A percentile compares a stretch with the other conserved stretches of the same genome.
phyloP scores from a whole-genome alignment of 768 basidiomycete genomes.

The Russula ochroleuca region DNA sequence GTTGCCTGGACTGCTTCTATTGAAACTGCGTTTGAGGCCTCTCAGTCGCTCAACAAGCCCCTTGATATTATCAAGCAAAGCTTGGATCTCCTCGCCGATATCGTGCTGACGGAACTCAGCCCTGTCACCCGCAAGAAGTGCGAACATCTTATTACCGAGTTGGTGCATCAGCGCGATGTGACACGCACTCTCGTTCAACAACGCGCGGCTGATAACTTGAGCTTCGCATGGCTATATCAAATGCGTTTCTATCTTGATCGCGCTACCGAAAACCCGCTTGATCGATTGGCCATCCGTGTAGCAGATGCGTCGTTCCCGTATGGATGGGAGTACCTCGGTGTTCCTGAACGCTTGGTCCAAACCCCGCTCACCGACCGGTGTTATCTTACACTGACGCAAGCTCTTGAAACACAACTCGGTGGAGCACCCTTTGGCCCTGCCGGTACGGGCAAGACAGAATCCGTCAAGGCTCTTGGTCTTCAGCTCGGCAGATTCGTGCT shows the following conservation, averaged over 20 bases:
- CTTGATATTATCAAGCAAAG: slow-evolving; percentile 75
- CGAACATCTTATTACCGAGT: slow-evolving; percentile 97
- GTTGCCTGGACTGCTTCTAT: slow-evolving; percentile 90
- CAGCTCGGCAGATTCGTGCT: slow-evolving; percentile 98
- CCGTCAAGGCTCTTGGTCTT: slow-evolving; percentile 96
- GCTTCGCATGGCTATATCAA: slow-evolving; percentile 93
- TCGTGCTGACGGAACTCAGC: slow-evolving; percentile 84
- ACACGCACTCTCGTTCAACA: slow-evolving; percentile 72
- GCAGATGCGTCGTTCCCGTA: slow-evolving; percentile 94
- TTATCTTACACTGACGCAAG: slow-evolving; percentile 94
- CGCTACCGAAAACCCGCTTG: slow-evolving; percentile 65
- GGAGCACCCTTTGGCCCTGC: slow-evolving; percentile 98
- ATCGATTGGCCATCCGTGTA: slow-evolving; percentile 73
- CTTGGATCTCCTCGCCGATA: slow-evolving; percentile 93
- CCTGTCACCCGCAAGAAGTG: slow-evolving; percentile 95
- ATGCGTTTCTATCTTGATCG: slow-evolving; percentile 96
- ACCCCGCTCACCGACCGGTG: slow-evolving; percentile 96
- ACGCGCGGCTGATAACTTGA: slow-evolving; percentile 56
- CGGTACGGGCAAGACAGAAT: slow-evolving; percentile 95
- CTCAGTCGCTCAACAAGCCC: slow-evolving; percentile 54
- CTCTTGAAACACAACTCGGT: slow-evolving; percentile 89
- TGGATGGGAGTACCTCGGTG: slow-evolving; percentile 98
- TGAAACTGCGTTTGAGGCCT: slow-evolving; percentile 60
- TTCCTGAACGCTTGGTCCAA: slow-evolving; percentile 94
- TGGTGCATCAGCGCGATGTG: slow-evolving; percentile 97